Base-by-base conservation (phyloP, 371 early-diverging fungal species). In the Mucor piriformis region DNA sequence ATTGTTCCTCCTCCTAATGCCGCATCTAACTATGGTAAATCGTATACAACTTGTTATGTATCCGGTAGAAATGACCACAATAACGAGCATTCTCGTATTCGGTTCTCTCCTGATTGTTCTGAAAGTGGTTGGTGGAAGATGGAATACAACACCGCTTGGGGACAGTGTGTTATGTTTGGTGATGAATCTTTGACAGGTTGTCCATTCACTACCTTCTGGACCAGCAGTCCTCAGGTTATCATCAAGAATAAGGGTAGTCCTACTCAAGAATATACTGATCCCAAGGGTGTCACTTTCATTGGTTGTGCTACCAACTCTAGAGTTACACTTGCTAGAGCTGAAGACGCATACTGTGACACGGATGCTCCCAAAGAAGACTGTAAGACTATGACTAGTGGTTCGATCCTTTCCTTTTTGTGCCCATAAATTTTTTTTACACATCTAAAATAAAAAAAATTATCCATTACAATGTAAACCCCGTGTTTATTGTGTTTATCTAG, bases 61-160 rank as follows among this genome's bases (percentile, higher is more conserved):
- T 8, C 23, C 12, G 48, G 25, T 13, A 3, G 23, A 3, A 48
- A 27, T 25, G 25, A 23, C 25, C 48, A 48, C 29, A 25, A 25
- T 3, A 23, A 48, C n/a, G 20, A 15, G 3, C 48, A 48, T 15
- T 23, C 48, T 25, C 8, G 15, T 12, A 27, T 48, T 12, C 25
- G 48, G 48, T 48, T 48, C 48, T 48, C 48, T 8, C 16, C 48
- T 25, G 27, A 23, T 25, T 48, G 48, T 27, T 48, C 48, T 48
- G 48, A 27, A 8, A 48, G 48, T 25, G 48, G 48, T 13, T 48
- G n/a, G 7, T 48, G 48, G 48, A 48, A 27, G 25, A 23, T 48
- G 23, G 25, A 10, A 10, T 48, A 48, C 29, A 11, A 27, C 7
- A 48, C 48, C 1, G 48, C 23, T 25, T 7, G 11, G 13, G 48